These are phyloP conservation scores for Ciborinia camelliae DNA, from an alignment of 2,329 filamentous ascomycete species.

Conservation along the genomic window DNA sequence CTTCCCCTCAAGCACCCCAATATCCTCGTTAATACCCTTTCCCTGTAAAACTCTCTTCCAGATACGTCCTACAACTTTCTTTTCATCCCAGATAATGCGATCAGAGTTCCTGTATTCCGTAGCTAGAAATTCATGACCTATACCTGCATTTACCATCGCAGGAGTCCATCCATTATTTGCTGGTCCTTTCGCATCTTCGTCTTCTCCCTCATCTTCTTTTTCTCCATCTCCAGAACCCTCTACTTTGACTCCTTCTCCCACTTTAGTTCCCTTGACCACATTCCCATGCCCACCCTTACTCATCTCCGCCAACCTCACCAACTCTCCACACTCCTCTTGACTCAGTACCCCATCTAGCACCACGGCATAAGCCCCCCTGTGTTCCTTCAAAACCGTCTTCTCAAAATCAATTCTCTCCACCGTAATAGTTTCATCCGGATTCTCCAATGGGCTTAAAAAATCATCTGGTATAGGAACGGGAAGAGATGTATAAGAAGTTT, in stretches of 20 bases:
- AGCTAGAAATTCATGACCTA: slow-evolving; percentile 55
- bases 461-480: slow-evolving; percentile 43
- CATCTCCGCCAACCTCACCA: slow-evolving; percentile 15
- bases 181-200: background rate
- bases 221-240: background rate
- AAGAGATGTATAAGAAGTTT: slow-evolving; percentile 38
- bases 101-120: slow-evolving; percentile 64
- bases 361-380: slow-evolving; percentile 54
- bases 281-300: slow-evolving; percentile 14
- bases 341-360: slow-evolving; percentile 49
- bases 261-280: too few relatives aligned
- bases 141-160: slow-evolving; percentile 44
- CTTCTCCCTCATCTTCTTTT: background rate
- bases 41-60: slow-evolving; percentile 56
- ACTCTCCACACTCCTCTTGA: slow-evolving; percentile 1
- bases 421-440: slow-evolving; percentile 25
- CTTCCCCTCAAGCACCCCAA: slow-evolving; percentile 39
- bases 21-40: slow-evolving; percentile 42
- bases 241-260: background rate
- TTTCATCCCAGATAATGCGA: slow-evolving; percentile 72
- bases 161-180: slow-evolving; percentile 9
- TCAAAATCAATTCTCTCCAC: slow-evolving; percentile 53
- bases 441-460: slow-evolving; percentile 51
- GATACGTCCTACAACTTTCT: slow-evolving; percentile 58
- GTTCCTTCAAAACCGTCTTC: slow-evolving; percentile 49